phyloP scores from a whole-genome alignment of 345 rosid genomes.

The Eucalyptus pauciflora region DNA sequence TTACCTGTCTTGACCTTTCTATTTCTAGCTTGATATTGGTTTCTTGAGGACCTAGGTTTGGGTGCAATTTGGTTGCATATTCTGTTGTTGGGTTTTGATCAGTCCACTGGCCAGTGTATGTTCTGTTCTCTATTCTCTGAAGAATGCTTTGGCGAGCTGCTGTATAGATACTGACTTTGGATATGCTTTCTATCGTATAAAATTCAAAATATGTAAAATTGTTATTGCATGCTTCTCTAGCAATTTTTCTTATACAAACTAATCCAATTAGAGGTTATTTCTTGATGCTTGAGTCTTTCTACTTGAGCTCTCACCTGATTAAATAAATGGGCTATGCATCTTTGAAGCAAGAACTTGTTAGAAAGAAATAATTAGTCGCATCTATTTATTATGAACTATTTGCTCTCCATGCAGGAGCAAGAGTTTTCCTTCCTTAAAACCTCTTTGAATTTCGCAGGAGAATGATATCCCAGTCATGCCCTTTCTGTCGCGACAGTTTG shows the following conservation, averaged over 20 bases:
- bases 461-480: slow-evolving; percentile 47
- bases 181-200: background rate
- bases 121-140: background rate
- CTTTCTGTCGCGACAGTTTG: slow-evolving; percentile 57
- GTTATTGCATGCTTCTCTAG: background rate
- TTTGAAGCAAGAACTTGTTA: background rate
- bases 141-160: background rate
- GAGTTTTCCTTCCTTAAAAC: background rate
- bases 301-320: background rate
- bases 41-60: background rate
- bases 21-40: background rate
- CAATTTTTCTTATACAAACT: background rate
- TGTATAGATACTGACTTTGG: background rate
- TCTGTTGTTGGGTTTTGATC: background rate
- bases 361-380: background rate
- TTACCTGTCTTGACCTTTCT: background rate
- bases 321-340: background rate
- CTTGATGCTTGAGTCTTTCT: background rate
- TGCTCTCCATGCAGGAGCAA: background rate
- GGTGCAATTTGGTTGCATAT: background rate
- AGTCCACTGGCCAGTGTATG: background rate
- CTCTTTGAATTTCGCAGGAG: slow-evolving; percentile 26
- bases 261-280: background rate
- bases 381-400: background rate
- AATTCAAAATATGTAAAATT: background rate